phyloP scores from a whole-genome alignment of 371 early-diverging fungal species.

The Chytridium lagenaria region DNA sequence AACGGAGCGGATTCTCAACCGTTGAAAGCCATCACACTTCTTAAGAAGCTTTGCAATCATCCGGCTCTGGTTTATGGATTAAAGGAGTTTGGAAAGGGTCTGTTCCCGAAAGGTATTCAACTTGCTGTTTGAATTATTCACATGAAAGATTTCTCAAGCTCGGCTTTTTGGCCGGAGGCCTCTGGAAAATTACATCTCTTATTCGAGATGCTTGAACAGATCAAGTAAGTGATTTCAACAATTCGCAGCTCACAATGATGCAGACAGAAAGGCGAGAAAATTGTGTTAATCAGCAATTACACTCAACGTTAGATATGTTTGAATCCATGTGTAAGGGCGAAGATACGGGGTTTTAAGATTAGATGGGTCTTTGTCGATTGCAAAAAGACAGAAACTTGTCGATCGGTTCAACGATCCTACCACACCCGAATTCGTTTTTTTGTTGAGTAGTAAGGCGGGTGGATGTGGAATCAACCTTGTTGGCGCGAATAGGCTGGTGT shows the following conservation, averaged over 20 bases:
- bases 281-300: conserved; percentile 96
- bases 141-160: conserved; percentile 52
- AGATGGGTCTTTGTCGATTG: conserved; percentile 91
- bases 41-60: conserved; percentile 96
- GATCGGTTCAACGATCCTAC: conserved; percentile 93
- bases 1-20: conserved; percentile 56
- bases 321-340: conserved; percentile 81
- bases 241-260: conserved; percentile 10
- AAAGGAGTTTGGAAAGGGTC: conserved; percentile 27
- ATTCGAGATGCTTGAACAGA: conserved; percentile 64
- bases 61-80: conserved; percentile 72
- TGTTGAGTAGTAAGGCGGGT: conserved; percentile 96
- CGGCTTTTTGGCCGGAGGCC: conserved; percentile 63
- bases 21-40: conserved; percentile 85
- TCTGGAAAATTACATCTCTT: conserved; percentile 91
- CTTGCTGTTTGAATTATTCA: neutral
- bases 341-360: conserved; percentile 84
- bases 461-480: conserved; percentile 97
- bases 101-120: conserved; percentile 1
- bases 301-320: conserved; percentile 97
- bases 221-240: conserved; percentile 40
- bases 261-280: conserved; percentile 84
- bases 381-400: conserved; percentile 90
- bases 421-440: conserved; percentile 82
- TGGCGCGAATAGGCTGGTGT: conserved; percentile 93